These are phyloP conservation scores for Pseudoturritis turrita DNA, from an alignment of 345 rosid genomes.

Conservation along the genomic window DNA sequence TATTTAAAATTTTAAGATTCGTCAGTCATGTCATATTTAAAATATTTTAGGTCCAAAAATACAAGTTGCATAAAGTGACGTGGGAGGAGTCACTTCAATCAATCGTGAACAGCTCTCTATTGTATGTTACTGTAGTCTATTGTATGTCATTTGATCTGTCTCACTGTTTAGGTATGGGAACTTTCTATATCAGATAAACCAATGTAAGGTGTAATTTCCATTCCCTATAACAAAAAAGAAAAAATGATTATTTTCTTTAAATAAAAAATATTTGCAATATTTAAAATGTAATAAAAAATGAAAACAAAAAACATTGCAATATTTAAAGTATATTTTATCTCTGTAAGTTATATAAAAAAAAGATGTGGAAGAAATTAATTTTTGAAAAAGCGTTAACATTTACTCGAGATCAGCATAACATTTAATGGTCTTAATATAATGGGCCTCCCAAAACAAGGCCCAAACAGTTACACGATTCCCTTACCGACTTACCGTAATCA, in stretches of 20 bases:
- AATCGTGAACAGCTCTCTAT: background rate
- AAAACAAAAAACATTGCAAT: too few species aligned
- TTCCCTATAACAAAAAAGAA: too few species aligned
- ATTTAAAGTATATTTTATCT: too few species aligned
- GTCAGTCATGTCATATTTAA: background rate
- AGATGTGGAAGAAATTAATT: too few species aligned
- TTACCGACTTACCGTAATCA: too few species aligned
- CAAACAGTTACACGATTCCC: background rate
- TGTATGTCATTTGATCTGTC: conserved; percentile 3
- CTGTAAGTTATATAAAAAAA: too few species aligned
- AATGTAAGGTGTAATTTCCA: background rate
- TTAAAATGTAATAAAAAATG: too few species aligned
- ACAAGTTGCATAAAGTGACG: conserved; percentile 4
- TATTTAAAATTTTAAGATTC: background rate
- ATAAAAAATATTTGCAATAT: too few species aligned
- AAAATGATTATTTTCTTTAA: too few species aligned
- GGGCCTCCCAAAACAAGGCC: background rate
- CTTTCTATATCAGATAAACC: conserved; percentile 1
- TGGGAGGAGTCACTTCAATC: conserved; percentile 23
- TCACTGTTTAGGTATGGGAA: conserved; percentile 20
- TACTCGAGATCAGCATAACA: too few species aligned
- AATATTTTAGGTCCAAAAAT: background rate
- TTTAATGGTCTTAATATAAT: background rate
- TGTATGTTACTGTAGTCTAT: background rate
- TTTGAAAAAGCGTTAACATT: too few species aligned